These are phyloP conservation scores for Arthrobotrys sinensis DNA, from an alignment of 2,329 filamentous ascomycete genomes.

Conservation along the genomic window DNA sequence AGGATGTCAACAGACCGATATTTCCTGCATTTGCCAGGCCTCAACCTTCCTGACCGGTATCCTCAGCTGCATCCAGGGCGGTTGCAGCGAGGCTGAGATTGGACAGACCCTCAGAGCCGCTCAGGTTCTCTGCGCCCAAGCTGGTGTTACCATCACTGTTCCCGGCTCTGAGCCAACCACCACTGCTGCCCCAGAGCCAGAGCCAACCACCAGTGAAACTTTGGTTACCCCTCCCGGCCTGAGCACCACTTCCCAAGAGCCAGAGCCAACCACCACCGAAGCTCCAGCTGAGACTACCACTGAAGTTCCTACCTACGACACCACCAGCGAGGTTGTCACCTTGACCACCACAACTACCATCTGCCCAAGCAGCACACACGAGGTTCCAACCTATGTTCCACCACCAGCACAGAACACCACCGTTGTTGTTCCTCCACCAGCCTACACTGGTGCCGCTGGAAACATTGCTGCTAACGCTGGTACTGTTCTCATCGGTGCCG, in stretches of 20 bases:
- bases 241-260: constrained; percentile 12
- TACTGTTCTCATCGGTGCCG: constrained; percentile 54
- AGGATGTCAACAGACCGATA: constrained; percentile 48
- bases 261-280: constrained; percentile 17
- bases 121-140: constrained; percentile 43
- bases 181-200: constrained; percentile 5
- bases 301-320: constrained; percentile 21
- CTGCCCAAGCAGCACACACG: constrained; percentile 49
- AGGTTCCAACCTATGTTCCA: constrained; percentile 28
- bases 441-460: constrained; percentile 55
- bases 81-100: constrained; percentile 27
- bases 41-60: constrained; percentile 40
- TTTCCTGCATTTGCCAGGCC: constrained; percentile 47
- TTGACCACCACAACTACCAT: constrained; percentile 55
- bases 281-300: constrained; percentile 14
- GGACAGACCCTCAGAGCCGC: constrained; percentile 40
- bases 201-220: constrained; percentile 18
- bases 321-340: constrained; percentile 53
- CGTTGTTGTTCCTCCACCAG: constrained; percentile 39
- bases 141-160: constrained; percentile 51
- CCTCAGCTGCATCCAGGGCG: constrained; percentile 38
- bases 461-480: constrained; percentile 54
- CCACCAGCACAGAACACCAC: constrained; percentile 56
- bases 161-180: constrained; percentile 32
- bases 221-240: constrained; percentile 15